Percentiles rank a stretch among this genome's conserved stretches.
Conservation (phyloP, 768 basidiomycete species). For the Polyporus arcularius region DNA sequence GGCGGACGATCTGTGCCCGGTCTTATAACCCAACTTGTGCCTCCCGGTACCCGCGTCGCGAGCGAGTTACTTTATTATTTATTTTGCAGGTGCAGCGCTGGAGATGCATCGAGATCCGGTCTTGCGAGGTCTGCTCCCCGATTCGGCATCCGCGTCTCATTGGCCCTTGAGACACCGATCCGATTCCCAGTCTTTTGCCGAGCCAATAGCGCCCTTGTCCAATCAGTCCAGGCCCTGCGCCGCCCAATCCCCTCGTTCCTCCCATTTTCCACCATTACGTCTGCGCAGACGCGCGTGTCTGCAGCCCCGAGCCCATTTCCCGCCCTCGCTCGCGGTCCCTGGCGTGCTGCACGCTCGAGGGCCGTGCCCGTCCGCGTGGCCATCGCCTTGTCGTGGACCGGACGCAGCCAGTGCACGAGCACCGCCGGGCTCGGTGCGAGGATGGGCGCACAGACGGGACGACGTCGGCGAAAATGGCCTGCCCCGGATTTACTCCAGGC, state of each 20-base stretch:
- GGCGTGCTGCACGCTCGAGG: too few relatives aligned
- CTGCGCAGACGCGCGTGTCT: neutral
- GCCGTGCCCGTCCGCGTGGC: too few relatives aligned
- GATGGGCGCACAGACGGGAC: neutral
- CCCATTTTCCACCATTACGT: slow-evolving; percentile 12
- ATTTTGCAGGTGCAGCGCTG: neutral
- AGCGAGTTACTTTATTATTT: slow-evolving; percentile 13
- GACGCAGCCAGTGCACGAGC: neutral
- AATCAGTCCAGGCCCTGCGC: slow-evolving; percentile 14
- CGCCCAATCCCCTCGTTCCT: slow-evolving; percentile 9
- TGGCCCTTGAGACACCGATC: slow-evolving; percentile 22
- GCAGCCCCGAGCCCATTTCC: neutral
- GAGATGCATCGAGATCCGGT: slow-evolving; percentile 4
- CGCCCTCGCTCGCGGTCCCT: neutral
- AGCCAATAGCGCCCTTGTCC: slow-evolving; percentile 17
- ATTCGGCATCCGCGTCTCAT: slow-evolving; percentile 16
- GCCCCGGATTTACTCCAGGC: slow-evolving; percentile 20
- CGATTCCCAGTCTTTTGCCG: slow-evolving; percentile 20
- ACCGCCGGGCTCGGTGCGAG: neutral
- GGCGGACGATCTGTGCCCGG: slow-evolving; percentile 18
- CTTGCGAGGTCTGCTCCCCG: neutral
- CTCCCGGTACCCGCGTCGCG: slow-evolving; percentile 5
- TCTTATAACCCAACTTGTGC: slow-evolving; percentile 18
- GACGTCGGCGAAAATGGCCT: slow-evolving; percentile 13
- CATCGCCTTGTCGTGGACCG: too few relatives aligned